phyloP scores from a whole-genome alignment of 352 stramenopile species.

The Pythium sukuiense region DNA sequence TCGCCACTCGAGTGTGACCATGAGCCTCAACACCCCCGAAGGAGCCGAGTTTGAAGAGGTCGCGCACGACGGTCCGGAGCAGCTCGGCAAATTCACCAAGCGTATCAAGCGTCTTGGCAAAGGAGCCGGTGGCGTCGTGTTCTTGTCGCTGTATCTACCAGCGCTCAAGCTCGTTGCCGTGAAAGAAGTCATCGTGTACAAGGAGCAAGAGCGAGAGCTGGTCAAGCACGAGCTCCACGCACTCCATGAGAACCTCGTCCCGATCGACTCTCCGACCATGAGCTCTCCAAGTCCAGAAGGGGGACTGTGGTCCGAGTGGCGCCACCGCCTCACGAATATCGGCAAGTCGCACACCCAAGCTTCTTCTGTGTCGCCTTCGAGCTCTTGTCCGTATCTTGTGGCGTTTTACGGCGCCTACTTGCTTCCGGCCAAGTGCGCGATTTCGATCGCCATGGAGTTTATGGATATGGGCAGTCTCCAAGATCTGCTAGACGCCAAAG shows the following conservation, averaged over 20 bases:
- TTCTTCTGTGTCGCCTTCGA: constrained; percentile 4
- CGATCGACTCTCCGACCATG: constrained; percentile 39
- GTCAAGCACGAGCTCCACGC: constrained; percentile 87
- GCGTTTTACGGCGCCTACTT: constrained; percentile 89
- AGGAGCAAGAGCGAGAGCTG: constrained; percentile 78
- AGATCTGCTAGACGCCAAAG: constrained; percentile 53
- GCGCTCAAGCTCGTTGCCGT: constrained; percentile 83
- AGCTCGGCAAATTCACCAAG: constrained; percentile 65
- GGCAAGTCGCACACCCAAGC: neutral
- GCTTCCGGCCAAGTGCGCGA: constrained; percentile 60
- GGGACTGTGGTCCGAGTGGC: constrained; percentile 19
- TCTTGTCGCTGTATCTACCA: constrained; percentile 82
- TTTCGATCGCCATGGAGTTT: constrained; percentile 92
- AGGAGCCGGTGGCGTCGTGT: constrained; percentile 84
- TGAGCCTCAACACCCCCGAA: constrained; percentile 62
- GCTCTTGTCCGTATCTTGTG: constrained; percentile 78
- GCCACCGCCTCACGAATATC: constrained; percentile 17
- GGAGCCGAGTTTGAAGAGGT: constrained; percentile 74
- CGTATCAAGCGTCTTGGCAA: constrained; percentile 71
- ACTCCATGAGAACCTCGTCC: constrained; percentile 80
- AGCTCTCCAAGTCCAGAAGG: neutral
- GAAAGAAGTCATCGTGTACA: constrained; percentile 84
- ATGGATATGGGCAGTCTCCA: constrained; percentile 91
- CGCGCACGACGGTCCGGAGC: constrained; percentile 64
- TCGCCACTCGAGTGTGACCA: constrained; percentile 54